Conservation (phyloP, 202 grass and related monocot genomes). For the Hordeum pubiflorum region DNA sequence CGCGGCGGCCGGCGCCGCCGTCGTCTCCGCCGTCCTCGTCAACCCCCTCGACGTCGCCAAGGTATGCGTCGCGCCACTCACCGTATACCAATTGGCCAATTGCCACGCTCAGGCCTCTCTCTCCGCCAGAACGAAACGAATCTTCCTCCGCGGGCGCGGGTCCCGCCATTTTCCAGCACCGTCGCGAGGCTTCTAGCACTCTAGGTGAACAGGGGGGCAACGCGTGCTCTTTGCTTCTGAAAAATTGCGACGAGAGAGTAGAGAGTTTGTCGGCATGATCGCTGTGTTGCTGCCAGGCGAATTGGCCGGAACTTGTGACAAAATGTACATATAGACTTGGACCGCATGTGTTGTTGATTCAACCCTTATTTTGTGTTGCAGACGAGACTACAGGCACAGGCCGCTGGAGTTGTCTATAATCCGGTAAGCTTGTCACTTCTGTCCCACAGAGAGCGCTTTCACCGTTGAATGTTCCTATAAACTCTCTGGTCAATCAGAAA, state of each 20-base stretch:
- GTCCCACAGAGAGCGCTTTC: not conserved
- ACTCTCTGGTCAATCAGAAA: not conserved
- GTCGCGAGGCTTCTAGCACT: not conserved
- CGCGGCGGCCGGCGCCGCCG: conserved; percentile 61
- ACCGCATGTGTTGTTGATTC: not conserved
- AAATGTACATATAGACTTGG: not conserved
- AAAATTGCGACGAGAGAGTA: not conserved
- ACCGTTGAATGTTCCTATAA: not conserved
- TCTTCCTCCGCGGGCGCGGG: not conserved
- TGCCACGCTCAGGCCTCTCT: not conserved
- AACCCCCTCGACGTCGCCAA: conserved; percentile 95
- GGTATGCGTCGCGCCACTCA: conserved; percentile 19
- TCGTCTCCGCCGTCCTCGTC: conserved; percentile 77
- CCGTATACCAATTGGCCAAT: not conserved
- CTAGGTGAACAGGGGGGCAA: not conserved
- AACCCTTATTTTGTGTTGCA: conserved; percentile 19
- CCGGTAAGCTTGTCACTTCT: conserved; percentile 29
- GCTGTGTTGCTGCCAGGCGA: not conserved
- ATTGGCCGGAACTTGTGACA: not conserved
- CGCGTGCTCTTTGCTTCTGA: not conserved
- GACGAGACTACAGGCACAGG: conserved; percentile 96
- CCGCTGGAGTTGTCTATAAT: conserved; percentile 80
- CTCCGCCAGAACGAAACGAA: not conserved
- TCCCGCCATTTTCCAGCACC: not conserved
- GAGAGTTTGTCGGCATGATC: not conserved